Base-by-base conservation (phyloP, 2,329 filamentous ascomycete genomes). In the Thelonectria rubi region DNA sequence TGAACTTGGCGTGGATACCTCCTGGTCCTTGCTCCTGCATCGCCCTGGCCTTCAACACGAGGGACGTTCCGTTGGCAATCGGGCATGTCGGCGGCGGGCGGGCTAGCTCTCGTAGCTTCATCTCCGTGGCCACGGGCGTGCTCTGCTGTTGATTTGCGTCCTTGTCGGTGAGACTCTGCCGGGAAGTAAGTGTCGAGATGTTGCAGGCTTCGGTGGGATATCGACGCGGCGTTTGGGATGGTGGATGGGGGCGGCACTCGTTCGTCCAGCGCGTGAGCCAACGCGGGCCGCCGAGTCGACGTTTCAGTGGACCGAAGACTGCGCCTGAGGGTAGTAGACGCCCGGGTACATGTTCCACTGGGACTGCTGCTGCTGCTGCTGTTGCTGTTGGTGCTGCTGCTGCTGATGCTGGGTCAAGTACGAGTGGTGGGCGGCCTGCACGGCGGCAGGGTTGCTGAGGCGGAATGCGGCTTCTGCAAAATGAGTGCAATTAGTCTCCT, bases 1-100 rank as follows among this genome's bases (percentile, higher is more conserved):
- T 80, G 80, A 5, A 72, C 51, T 15, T 73, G 69, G 58, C 77
- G 78, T 20, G 73, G 73, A 48, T 74, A 67, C 21, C 78, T 76
- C 48, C 76, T 68, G 42, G 68, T 34, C 72, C 53, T 76, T 24
- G 24, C 24, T 24, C 24, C 24, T 74, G 58, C 76, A 75, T 54
- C 51, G 51, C 51, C 15, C 9, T 39, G 50, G 50, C 50, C 42
- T 39, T n/a, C 51, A 54, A 24, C 20, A 42, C 39, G 39, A 24
- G 80, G 64, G 37, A 71, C 68, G 21, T 70, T 69, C 73, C 74
- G 77, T 12, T 75, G 57, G 18, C 75, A 42, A 17, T 55, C 30
- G 26, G 42, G 18, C 42, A 21, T 47, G 52, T 55, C 30, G 42
- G 42, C 30, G 42, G 42, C n/a, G 6, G 39, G 39, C 17, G 39